These are phyloP conservation scores for Aegilops bicornis DNA, from an alignment of 176 grass and related monocot genomes.

Conservation along the genomic window DNA sequence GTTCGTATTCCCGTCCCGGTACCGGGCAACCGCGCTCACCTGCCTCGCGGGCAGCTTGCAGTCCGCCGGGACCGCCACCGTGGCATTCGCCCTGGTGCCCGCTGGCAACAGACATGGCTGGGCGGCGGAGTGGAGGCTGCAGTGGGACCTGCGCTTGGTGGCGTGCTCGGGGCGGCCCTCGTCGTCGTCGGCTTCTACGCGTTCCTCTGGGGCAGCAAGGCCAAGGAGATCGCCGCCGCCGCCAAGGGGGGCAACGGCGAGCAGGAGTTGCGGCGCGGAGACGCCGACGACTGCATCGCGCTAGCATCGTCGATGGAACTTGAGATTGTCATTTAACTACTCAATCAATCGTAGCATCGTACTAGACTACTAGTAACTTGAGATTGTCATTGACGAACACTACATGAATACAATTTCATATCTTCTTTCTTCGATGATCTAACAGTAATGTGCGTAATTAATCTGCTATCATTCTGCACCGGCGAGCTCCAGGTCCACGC, in stretches of 20 bases:
- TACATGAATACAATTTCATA: background rate
- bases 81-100: background rate
- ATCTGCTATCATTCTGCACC: slow-evolving; percentile 1
- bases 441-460: background rate
- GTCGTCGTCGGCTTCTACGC: background rate
- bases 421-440: background rate
- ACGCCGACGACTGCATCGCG: background rate
- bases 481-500: slow-evolving; percentile 46
- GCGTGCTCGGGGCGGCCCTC: slow-evolving; percentile 9
- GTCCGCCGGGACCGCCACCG: background rate
- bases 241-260: background rate
- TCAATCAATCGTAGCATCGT: no score
- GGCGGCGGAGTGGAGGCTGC: slow-evolving; percentile 25
- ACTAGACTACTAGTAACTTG: background rate
- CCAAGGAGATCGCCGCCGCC: background rate
- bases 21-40: slow-evolving; percentile 38
- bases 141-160: slow-evolving; percentile 38
- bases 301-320: background rate
- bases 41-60: slow-evolving; percentile 30
- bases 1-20: slow-evolving; percentile 39
- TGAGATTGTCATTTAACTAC: no score
- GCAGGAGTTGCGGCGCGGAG: background rate
- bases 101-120: background rate
- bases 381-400: background rate
- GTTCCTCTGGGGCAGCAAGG: background rate